These are phyloP conservation scores for Backusella circina DNA, from an alignment of 192 early-diverging fungal genomes.

Conservation along the genomic window DNA sequence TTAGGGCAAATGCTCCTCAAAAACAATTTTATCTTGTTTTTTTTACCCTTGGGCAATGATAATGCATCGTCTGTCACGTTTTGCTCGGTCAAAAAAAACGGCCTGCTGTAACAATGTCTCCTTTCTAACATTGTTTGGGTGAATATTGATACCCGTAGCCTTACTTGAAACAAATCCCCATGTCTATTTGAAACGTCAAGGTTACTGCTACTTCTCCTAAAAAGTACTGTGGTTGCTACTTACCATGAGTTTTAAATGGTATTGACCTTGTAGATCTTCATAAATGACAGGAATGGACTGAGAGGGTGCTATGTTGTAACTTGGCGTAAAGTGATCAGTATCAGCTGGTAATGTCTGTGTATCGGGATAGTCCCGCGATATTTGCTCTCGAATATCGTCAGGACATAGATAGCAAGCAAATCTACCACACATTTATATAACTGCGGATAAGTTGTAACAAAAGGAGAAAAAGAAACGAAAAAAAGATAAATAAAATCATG, in stretches of 20 bases:
- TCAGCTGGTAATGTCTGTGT: not conserved
- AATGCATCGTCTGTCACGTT: not conserved
- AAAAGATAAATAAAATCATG: not conserved
- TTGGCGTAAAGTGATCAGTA: not conserved
- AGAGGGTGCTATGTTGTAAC: not conserved
- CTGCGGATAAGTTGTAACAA: not conserved
- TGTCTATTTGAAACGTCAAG: no score
- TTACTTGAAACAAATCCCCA: not conserved
- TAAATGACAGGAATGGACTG: not conserved
- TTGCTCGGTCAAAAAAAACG: not conserved
- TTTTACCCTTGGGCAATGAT: not conserved
- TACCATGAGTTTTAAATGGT: not conserved
- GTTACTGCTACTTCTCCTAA: not conserved
- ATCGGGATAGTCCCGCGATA: not conserved
- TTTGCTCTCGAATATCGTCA: not conserved
- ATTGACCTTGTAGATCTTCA: not conserved
- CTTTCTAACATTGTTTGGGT: not conserved
- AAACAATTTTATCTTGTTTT: not conserved
- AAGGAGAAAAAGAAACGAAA: not conserved
- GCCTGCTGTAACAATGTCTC: not conserved
- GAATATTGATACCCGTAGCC: not conserved
- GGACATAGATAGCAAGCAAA: not conserved
- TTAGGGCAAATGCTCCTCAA: no score
- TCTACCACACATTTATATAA: not conserved
- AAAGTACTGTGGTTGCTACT: no score